Base-by-base conservation (phyloP, 352 stramenopile species). In the Paralagenidium karlingii region DNA sequence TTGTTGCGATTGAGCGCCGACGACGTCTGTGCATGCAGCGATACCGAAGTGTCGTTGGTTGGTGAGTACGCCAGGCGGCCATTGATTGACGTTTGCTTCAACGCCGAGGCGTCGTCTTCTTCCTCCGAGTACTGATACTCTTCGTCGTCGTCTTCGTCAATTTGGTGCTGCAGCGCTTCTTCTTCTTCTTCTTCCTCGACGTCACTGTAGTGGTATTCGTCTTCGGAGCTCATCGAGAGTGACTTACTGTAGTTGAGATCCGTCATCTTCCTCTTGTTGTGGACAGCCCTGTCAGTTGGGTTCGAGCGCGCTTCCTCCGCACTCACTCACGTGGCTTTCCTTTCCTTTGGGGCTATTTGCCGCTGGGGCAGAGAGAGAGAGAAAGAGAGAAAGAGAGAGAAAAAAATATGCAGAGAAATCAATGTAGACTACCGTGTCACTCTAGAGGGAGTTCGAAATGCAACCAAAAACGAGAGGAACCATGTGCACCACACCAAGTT, bases 141-240 rank as follows among this genome's bases (percentile, higher is more conserved):
- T 8, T 18, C 24, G 34, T 42, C 37, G 26, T 33, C 24, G 21
- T 40, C 27, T 20, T 52, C 16, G 24, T 49, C 32, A 18, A 32
- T 15, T n/a, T n/a, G n/a, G n/a, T n/a, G n/a, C n/a, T n/a, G n/a
- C n/a, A n/a, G n/a, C n/a, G n/a, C n/a, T 26, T 39, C 36, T 16
- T 68, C 48, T 26, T 52, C 40, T 20, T 74, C 69, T 19, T 84
- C 63, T 15, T 78, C 64, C 38, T 79, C 68, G 51, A 83, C 45
- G 47, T 89, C 71, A 48, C 73, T 86, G 58, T 86, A 86, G 53
- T 84, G 73, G 45, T 89, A 86, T 43, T 89, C 71, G 40, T 88
- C 75, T 46, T 83, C 69, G 36, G 69, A 83, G 29, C 69, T 63
- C 33, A 61, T 45, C 10, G 48, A 61, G 34, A 74, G 54, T 13